A percentile compares a stretch with the other conserved stretches of the same genome.
phyloP scores from a whole-genome alignment of 2,329 filamentous ascomycete genomes.

The Tympanopsis confertula region DNA sequence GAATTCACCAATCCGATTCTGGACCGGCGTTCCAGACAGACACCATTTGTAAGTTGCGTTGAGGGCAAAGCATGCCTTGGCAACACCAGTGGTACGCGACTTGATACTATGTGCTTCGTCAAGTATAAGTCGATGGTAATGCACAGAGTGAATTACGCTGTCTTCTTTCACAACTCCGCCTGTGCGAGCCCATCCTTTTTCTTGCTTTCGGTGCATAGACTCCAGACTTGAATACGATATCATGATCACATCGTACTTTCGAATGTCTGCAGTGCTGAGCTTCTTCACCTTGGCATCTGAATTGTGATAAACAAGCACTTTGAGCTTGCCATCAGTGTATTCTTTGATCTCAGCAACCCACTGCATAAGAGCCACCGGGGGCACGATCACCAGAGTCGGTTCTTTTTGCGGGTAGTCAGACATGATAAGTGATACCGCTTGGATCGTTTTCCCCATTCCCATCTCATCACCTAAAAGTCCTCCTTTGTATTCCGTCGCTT shows the following conservation, averaged over 20 bases:
- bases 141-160: conserved; percentile 66
- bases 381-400: conserved; percentile 79
- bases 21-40: conserved; percentile 83
- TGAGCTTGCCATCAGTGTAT: conserved; percentile 76
- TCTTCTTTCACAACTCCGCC: conserved; percentile 67
- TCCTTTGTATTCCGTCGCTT: conserved; percentile 73
- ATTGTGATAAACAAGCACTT: conserved; percentile 82
- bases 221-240: conserved; percentile 80
- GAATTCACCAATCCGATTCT: conserved; percentile 95
- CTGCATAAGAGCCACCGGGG: conserved; percentile 89
- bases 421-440: conserved; percentile 96
- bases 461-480: conserved; percentile 94
- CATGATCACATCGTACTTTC: conserved; percentile 84
- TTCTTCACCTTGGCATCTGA: conserved; percentile 75
- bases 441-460: conserved; percentile 97
- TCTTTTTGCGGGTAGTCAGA: conserved; percentile 79
- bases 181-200: conserved; percentile 76
- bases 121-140: conserved; percentile 83
- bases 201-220: conserved; percentile 83
- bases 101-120: conserved; percentile 96
- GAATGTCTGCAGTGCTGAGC: conserved; percentile 63
- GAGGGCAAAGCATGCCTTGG: conserved; percentile 87
- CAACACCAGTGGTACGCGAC: conserved; percentile 76
- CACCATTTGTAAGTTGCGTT: conserved; percentile 89
- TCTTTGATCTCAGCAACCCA: conserved; percentile 71